phyloP scores from a whole-genome alignment of 1,284 basidiomycete species.

The Tylopilus orsonianus region DNA sequence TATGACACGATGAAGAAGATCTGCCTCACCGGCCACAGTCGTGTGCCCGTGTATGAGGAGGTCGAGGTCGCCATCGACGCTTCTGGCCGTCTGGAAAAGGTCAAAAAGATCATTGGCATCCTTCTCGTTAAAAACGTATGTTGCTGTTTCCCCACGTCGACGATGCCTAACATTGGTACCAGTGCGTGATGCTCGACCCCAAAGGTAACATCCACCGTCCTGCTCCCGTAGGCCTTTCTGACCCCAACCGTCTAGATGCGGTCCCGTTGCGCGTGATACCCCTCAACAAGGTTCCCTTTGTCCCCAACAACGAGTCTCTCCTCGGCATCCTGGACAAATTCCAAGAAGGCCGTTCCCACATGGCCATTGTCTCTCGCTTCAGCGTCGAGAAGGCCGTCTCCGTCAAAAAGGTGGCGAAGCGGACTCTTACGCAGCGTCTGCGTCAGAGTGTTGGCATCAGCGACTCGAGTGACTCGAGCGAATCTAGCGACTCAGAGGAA shows the following conservation, averaged over 20 bases:
- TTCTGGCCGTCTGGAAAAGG: constrained; percentile 30
- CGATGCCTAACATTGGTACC: background rate
- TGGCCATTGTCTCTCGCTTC: constrained; percentile 82
- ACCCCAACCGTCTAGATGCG: constrained; percentile 52
- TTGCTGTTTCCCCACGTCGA: background rate
- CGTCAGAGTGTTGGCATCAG: constrained; percentile 65
- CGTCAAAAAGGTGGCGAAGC: constrained; percentile 44
- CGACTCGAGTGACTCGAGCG: constrained; percentile 51
- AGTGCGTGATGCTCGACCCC: constrained; percentile 87
- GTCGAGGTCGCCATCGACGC: constrained; percentile 36
- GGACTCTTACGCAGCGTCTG: constrained; percentile 68
- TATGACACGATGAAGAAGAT: constrained; percentile 51
- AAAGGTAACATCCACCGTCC: constrained; percentile 52
- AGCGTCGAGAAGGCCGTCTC: constrained; percentile 51
- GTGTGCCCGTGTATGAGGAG: constrained; percentile 44
- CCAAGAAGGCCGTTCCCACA: constrained; percentile 89
- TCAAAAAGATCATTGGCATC: constrained; percentile 53
- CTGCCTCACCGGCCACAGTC: constrained; percentile 53
- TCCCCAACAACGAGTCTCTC: constrained; percentile 83
- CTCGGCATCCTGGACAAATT: constrained; percentile 88
- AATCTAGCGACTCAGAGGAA: constrained; percentile 43
- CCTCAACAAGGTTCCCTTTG: constrained; percentile 82
- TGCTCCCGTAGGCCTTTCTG: background rate
- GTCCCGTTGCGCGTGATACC: constrained; percentile 76
- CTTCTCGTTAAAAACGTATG: constrained; percentile 49